phyloP scores from a whole-genome alignment of 345 rosid species.

The Eucalyptus erythrocorys region DNA sequence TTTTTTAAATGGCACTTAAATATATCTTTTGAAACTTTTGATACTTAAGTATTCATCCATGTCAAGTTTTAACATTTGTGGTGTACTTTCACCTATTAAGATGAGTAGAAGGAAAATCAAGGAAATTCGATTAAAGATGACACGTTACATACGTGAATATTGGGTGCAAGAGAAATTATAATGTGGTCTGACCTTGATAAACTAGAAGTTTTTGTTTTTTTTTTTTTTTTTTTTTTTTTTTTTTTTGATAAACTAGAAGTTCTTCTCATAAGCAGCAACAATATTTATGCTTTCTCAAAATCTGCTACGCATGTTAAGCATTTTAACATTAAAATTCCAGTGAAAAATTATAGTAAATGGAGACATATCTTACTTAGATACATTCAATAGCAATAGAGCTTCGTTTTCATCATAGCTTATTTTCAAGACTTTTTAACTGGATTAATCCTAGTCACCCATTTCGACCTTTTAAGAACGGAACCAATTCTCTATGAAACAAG shows the following conservation, averaged over 20 bases:
- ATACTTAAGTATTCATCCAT: too few species aligned
- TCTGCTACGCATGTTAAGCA: rapidly evolving
- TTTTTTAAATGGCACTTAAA: too few species aligned
- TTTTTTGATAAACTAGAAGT: background rate
- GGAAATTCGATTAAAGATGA: background rate
- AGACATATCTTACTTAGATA: background rate
- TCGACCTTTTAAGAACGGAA: background rate
- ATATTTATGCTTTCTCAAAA: background rate
- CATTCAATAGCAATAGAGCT: background rate
- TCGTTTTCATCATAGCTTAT: background rate
- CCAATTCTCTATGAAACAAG: background rate
- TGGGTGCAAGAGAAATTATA: background rate
- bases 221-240: too few species aligned
- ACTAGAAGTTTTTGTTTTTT: too few species aligned
- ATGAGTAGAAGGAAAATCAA: background rate
- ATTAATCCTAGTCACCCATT: background rate
- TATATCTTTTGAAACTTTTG: too few species aligned
- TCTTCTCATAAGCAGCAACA: too few species aligned
- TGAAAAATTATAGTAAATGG: background rate
- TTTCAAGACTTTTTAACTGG: background rate
- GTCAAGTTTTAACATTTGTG: too few species aligned
- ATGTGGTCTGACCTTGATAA: background rate
- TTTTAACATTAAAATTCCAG: background rate
- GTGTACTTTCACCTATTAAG: too few species aligned
- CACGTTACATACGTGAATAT: background rate